Conservation (phyloP, 1,284 basidiomycete species). For the Xerocomus minutiporus region DNA sequence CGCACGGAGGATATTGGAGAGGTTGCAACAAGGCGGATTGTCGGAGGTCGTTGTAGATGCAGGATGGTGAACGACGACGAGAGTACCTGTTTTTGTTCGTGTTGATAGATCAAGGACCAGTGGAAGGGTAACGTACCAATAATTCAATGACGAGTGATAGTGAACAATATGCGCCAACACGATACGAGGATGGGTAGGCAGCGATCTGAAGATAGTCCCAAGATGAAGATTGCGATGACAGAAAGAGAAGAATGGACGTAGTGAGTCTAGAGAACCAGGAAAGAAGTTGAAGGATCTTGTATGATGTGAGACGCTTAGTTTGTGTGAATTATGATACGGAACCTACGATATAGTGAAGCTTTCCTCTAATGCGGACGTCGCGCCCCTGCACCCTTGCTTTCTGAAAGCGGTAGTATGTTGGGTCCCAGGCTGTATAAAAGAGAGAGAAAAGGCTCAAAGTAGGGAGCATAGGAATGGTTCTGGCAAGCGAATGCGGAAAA, state of each 20-base stretch:
- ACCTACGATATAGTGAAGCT: slow-evolving; percentile 58
- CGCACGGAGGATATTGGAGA: slow-evolving; percentile 38
- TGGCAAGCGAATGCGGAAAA: slow-evolving; percentile 21
- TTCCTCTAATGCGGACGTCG: slow-evolving; percentile 60
- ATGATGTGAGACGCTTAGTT: slow-evolving; percentile 4
- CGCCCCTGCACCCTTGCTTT: slow-evolving; percentile 63
- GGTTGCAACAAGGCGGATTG: slow-evolving; percentile 62
- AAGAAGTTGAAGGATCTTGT: slow-evolving; percentile 52
- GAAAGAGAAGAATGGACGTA: slow-evolving; percentile 45
- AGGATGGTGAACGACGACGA: slow-evolving; percentile 48
- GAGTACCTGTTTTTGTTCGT: slow-evolving; percentile 41
- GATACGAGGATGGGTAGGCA: slow-evolving; percentile 32
- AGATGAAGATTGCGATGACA: slow-evolving; percentile 41
- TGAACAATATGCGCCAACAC: slow-evolving; percentile 44
- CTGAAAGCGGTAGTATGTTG: slow-evolving; percentile 59
- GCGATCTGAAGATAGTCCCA: slow-evolving; percentile 38
- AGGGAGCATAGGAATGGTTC: slow-evolving; percentile 37
- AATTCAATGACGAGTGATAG: slow-evolving; percentile 47
- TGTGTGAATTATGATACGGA: slow-evolving; percentile 1
- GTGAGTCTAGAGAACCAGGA: slow-evolving; percentile 54
- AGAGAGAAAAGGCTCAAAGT: slow-evolving; percentile 51
- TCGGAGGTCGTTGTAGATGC: slow-evolving; percentile 58
- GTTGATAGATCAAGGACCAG: slow-evolving; percentile 5
- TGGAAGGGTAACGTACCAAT: slow-evolving; percentile 38
- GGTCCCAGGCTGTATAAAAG: slow-evolving; percentile 73